phyloP scores from a whole-genome alignment of 768 basidiomycete species.

The Brasilioporus rufonigricans region DNA sequence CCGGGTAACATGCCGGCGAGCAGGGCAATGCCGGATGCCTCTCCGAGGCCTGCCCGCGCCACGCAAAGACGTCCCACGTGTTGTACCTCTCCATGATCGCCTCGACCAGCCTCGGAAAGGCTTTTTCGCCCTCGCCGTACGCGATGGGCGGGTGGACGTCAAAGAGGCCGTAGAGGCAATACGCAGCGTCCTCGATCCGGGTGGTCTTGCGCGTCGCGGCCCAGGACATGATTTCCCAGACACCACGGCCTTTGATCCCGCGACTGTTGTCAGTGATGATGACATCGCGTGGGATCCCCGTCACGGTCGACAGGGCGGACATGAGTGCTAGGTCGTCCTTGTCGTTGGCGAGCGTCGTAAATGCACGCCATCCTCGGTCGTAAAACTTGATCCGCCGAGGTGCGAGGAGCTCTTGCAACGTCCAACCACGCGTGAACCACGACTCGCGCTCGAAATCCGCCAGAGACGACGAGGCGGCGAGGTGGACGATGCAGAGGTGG shows the following conservation, averaged over 20 bases:
- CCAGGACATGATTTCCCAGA: slow-evolving; percentile 31
- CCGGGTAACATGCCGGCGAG: slow-evolving; percentile 22
- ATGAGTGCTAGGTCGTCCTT: slow-evolving; percentile 8
- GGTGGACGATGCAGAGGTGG: slow-evolving; percentile 29
- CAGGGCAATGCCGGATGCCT: slow-evolving; percentile 17
- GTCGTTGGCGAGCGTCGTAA: slow-evolving; percentile 17
- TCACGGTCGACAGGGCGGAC: slow-evolving; percentile 13
- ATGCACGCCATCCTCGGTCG: slow-evolving; percentile 18
- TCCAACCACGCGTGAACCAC: slow-evolving; percentile 30
- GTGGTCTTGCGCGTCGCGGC: slow-evolving; percentile 30
- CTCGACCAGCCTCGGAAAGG: slow-evolving; percentile 28
- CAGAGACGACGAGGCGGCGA: slow-evolving; percentile 14
- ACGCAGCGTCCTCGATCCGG: slow-evolving; percentile 28
- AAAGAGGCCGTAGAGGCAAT: slow-evolving; percentile 29
- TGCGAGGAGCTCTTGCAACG: slow-evolving; percentile 27
- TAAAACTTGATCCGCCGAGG: slow-evolving; percentile 29
- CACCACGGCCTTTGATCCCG: slow-evolving; percentile 11
- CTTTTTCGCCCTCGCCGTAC: slow-evolving; percentile 32
- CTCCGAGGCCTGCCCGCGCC: slow-evolving; percentile 22
- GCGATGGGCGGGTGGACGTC: slow-evolving; percentile 20
- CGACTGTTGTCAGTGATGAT: slow-evolving; percentile 21
- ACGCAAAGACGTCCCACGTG: slow-evolving; percentile 27
- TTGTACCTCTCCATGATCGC: slow-evolving; percentile 10
- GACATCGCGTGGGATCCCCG: slow-evolving; percentile 16
- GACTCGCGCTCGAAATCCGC: slow-evolving; percentile 17